Conservation (phyloP, 1,139 yeast genomes). For the Magnusiomyces magnusii region DNA sequence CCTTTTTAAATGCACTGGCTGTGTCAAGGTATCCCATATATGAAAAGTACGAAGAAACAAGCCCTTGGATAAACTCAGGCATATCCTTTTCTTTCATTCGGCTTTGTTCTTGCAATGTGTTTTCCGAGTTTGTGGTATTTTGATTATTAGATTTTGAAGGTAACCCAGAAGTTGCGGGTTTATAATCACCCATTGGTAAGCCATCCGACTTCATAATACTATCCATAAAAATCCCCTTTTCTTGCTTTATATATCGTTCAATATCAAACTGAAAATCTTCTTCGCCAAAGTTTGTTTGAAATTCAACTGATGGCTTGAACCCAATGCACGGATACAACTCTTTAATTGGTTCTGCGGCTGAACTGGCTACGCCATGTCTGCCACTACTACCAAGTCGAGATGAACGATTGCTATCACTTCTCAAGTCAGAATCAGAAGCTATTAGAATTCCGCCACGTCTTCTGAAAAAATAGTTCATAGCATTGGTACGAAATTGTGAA, state of each 20-base stretch:
- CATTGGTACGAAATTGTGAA: no score
- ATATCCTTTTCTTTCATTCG: slow-evolving; percentile 25
- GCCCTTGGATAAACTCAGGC: slow-evolving; percentile 42
- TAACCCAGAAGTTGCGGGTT: not conserved
- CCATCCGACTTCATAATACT: slow-evolving; percentile 16
- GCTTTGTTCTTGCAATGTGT: not conserved
- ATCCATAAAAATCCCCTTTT: slow-evolving; percentile 30
- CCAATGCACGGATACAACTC: slow-evolving; percentile 46
- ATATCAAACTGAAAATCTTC: slow-evolving; percentile 65
- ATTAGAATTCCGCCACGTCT: not conserved
- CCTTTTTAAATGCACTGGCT: slow-evolving; percentile 52
- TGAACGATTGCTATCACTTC: not conserved
- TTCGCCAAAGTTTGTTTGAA: slow-evolving; percentile 66
- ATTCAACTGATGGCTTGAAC: slow-evolving; percentile 38
- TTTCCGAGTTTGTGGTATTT: not conserved
- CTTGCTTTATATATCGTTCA: slow-evolving; percentile 49
- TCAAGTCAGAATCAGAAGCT: not conserved
- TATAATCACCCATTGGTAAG: slow-evolving; percentile 9
- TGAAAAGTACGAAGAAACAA: slow-evolving; percentile 61
- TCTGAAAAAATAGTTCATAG: not conserved
- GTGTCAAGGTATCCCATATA: slow-evolving; percentile 70
- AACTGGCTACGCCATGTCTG: not conserved
- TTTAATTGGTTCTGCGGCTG: slow-evolving; percentile 16
- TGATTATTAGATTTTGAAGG: not conserved
- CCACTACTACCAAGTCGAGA: not conserved